Evolutionary conservation across 768 basidiomycete species (phyloP).

Genomic region (Lactarius quietus): DNA sequence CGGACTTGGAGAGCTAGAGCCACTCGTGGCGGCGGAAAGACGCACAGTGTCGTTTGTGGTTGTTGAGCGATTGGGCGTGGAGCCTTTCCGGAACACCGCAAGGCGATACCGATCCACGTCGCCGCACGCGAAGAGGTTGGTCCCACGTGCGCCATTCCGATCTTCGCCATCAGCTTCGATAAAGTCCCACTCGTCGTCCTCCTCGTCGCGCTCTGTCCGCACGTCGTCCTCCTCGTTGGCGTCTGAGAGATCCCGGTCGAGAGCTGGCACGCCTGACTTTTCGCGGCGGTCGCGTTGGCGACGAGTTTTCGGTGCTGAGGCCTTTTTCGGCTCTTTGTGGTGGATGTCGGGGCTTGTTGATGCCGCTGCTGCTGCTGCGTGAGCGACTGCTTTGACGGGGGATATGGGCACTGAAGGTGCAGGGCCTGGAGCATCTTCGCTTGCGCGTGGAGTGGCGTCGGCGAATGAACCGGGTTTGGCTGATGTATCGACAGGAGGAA

Average conservation of each 20-base stretch:
- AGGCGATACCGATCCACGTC: conserved; percentile 85
- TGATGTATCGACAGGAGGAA: conserved; percentile 11
- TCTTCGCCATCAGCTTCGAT: conserved; percentile 80
- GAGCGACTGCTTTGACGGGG: conserved; percentile 15
- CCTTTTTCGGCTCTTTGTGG: conserved; percentile 24
- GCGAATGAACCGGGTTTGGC: conserved; percentile 14
- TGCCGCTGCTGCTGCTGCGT: conserved; percentile 21
- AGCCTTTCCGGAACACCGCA: conserved; percentile 81
- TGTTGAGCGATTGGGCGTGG: conserved; percentile 50
- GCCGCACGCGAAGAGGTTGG: conserved; percentile 85
- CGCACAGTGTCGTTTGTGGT: conserved; percentile 47
- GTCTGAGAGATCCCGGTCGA: conserved; percentile 69
- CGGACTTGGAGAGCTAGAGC: conserved; percentile 43
- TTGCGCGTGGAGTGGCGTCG: conserved; percentile 23
- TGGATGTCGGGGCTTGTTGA: conserved; percentile 20
- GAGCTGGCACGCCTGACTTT: conserved; percentile 77
- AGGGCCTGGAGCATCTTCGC: conserved; percentile 8
- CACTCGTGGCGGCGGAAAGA: conserved; percentile 32
- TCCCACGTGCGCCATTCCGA: conserved; percentile 72
- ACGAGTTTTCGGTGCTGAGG: conserved; percentile 4
- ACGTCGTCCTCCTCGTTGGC: conserved; percentile 44
- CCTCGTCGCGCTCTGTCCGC: conserved; percentile 48
- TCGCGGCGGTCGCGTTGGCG: conserved; percentile 54
- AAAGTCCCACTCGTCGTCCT: conserved; percentile 90
- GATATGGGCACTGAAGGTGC: conserved; percentile 7